A percentile compares a stretch with the other conserved stretches of the same genome.
These are phyloP conservation scores for Citrus cavaleriei DNA, from an alignment of 345 rosid species.

Conservation along the genomic window DNA sequence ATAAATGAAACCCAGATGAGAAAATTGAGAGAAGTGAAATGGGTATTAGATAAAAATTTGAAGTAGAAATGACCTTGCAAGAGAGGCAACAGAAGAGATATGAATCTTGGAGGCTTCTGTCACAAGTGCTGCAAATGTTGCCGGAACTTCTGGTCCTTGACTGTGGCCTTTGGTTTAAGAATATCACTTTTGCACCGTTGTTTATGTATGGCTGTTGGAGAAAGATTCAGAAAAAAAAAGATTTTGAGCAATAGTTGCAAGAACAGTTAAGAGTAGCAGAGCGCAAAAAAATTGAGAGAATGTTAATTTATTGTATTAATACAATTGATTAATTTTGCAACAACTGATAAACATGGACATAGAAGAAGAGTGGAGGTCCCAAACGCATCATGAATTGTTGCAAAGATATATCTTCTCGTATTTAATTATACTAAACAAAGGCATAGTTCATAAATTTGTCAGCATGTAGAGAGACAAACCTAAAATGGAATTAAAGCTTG, in stretches of 20 bases:
- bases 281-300: too few species aligned
- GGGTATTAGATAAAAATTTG: constrained; percentile 1
- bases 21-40: neutral
- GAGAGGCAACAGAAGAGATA: constrained; percentile 76
- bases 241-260: neutral
- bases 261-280: neutral
- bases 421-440: neutral
- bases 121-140: constrained; percentile 63
- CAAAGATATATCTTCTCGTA: neutral
- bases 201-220: constrained; percentile 76
- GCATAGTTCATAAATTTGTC: constrained; percentile 1
- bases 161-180: constrained; percentile 75
- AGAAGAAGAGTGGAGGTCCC: neutral
- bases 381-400: neutral
- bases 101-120: constrained; percentile 66
- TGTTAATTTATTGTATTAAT: too few species aligned
- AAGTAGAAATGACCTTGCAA: constrained; percentile 63
- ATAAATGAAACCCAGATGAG: constrained; percentile 6
- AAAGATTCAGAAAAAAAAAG: neutral
- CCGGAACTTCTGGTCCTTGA: constrained; percentile 66
- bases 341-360: neutral
- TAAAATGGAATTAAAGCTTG: neutral
- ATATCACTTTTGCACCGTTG: constrained; percentile 79
- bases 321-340: neutral
- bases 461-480: constrained; percentile 3